Base-by-base conservation (phyloP, 345 rosid species). In the Turnera subulata region DNA sequence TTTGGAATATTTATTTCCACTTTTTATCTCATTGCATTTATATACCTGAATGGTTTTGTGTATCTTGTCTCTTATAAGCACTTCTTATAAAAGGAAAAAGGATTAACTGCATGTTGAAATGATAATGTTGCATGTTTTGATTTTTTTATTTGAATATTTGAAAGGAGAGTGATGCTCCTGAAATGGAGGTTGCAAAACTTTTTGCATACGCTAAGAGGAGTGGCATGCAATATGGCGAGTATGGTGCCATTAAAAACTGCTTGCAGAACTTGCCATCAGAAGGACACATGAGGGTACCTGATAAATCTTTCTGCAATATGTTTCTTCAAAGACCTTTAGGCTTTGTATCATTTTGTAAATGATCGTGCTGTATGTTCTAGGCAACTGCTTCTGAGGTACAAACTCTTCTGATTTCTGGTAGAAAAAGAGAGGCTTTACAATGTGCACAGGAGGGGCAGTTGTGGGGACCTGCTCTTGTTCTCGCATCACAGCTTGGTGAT, bases 401-500 rank as follows among this genome's bases (percentile, higher is more conserved):
- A 73, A 81, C 75, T 65, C 97, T 94, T 65, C 83, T 94, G 66
- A 96, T 91, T 65, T 84, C 96, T 77, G 99, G 99, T 73, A 84
- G 80, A 59, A 94, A 85, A 73, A 73, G 61, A 62, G 96, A 94
- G 72, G 97, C 97, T 67, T 47, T 94, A 42, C 82, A 77, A 44
- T 70, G 76, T 73, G 97, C 99, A 52, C 95, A 90, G 71, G 95
- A 78, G 68, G 99, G 99, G 59, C 92, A 82, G 75, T 73, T 94
- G 65, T 94, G 99, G 99, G 99, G 99, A 70, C 97, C 91, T 47
- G 97, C 99, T 25, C 92, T 94, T 70, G 85, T 94, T 59, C 88
- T 94, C 49, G 92, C 99, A 1, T 84, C 97, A 24, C 97, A 90
- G 66, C 88, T 94, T 63, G 99, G 97, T 24, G 79, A 94, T 53